phyloP scores from a whole-genome alignment of 2,329 filamentous ascomycete species.

The Monosporascus cannonballus region DNA sequence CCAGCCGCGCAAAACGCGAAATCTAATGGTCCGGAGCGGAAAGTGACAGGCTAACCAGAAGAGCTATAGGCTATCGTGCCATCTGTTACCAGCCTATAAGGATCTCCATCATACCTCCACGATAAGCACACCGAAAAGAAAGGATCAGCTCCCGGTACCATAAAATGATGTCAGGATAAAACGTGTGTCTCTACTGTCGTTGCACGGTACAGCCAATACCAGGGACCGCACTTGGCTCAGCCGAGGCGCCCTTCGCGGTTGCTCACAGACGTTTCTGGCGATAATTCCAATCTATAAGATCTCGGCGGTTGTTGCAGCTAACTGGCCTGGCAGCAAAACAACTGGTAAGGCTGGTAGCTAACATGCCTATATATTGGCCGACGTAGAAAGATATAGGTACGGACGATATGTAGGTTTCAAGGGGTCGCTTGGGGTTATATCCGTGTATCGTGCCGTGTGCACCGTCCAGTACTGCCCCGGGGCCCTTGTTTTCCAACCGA shows the following conservation, averaged over 20 bases:
- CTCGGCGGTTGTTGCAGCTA: too few relatives aligned
- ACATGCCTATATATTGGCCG: neutral
- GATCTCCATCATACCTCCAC: neutral
- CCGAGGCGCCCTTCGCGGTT: too few relatives aligned
- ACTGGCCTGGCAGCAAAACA: too few relatives aligned
- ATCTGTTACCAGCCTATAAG: neutral
- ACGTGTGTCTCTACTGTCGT: neutral
- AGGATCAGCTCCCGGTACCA: neutral
- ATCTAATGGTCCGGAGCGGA: too few relatives aligned
- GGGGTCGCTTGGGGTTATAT: neutral
- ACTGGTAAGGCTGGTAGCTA: too few relatives aligned
- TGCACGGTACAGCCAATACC: neutral
- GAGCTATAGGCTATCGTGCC: neutral
- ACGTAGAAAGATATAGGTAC: too few relatives aligned
- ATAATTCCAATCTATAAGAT: too few relatives aligned
- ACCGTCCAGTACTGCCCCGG: neutral
- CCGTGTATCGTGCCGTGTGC: neutral
- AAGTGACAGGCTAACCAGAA: neutral
- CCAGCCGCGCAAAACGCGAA: too few relatives aligned
- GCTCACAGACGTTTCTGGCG: too few relatives aligned
- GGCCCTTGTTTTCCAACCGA: neutral
- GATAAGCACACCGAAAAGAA: neutral
- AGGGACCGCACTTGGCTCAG: neutral
- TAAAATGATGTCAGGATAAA: neutral
- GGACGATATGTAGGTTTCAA: too few relatives aligned